Percentiles rank a stretch among this genome's conserved stretches.
phyloP scores from a whole-genome alignment of 805 yeast genomes.

The Scheffersomyces stipitis region DNA sequence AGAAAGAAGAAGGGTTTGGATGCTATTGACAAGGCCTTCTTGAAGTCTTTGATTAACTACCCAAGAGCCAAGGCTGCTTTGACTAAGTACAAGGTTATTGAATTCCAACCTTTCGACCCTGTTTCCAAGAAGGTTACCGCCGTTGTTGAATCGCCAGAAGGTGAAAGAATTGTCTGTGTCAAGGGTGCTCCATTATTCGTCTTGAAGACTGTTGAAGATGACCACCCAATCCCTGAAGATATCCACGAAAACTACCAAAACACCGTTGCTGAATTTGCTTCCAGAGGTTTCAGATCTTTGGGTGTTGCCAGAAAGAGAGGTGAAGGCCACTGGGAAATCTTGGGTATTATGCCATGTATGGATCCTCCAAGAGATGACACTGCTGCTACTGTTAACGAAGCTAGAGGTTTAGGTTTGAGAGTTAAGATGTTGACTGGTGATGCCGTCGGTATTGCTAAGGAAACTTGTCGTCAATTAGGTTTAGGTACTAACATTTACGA shows the following conservation, averaged over 20 bases:
- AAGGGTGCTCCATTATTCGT: conserved; percentile 98
- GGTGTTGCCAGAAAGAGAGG: conserved; percentile 99
- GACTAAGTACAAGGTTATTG: conserved; percentile 90
- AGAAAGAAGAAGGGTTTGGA: conserved; percentile 98
- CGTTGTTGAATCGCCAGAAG: conserved; percentile 92
- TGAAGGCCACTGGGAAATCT: conserved; percentile 96
- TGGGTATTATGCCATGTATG: conserved; percentile 98
- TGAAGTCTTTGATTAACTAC: conserved; percentile 81
- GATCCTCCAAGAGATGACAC: conserved; percentile 99
- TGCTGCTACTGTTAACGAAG: conserved; percentile 91
- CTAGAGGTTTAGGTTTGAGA: conserved; percentile 86
- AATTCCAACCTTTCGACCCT: conserved; percentile 97
- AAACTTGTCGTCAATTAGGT: conserved; percentile 97
- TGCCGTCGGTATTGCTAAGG: conserved; percentile 98
- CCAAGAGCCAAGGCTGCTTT: conserved; percentile 93
- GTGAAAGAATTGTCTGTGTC: conserved; percentile 92
- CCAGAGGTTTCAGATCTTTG: conserved; percentile 97
- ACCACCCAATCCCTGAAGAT: conserved; percentile 94
- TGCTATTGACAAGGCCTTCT: conserved; percentile 96
- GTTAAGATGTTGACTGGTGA: conserved; percentile 99
- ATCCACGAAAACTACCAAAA: conserved; percentile 91
- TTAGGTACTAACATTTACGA: conserved; percentile 94
- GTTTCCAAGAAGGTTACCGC: conserved; percentile 96
- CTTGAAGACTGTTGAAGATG: conserved; percentile 94
- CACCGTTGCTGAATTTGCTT: conserved; percentile 96